Conservation (phyloP, 495 filamentous ascomycete genomes). For the Sabuloglossum arenarium region DNA sequence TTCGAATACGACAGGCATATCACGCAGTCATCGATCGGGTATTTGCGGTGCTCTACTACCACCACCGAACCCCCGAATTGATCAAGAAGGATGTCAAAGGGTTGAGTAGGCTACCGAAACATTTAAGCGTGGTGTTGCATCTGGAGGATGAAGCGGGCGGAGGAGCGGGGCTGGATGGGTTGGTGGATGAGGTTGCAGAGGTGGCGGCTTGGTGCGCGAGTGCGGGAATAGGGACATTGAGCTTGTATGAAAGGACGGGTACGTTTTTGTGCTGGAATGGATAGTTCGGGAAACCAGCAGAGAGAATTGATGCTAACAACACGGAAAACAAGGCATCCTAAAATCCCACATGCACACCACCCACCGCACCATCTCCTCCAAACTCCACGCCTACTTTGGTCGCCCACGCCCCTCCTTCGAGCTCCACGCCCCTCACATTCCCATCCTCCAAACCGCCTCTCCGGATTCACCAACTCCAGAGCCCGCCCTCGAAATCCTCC, state of each 20-base stretch:
- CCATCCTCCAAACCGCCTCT: conserved; percentile 55
- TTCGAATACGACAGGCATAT: conserved; percentile 59
- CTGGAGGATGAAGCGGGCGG: conserved; percentile 45
- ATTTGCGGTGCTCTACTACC: conserved; percentile 67
- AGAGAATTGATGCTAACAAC: not conserved
- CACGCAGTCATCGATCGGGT: conserved; percentile 54
- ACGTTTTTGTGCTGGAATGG: conserved; percentile 8
- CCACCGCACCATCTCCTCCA: conserved; percentile 48
- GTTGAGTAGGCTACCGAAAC: conserved; percentile 50
- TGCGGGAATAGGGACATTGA: conserved; percentile 64
- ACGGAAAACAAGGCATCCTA: conserved; percentile 68
- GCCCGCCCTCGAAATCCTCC: conserved; percentile 52
- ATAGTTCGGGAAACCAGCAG: not conserved
- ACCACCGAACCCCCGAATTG: conserved; percentile 80
- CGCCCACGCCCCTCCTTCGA: conserved; percentile 41
- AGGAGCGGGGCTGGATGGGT: conserved; percentile 46
- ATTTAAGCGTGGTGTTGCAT: conserved; percentile 72
- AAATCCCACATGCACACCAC: conserved; percentile 67
- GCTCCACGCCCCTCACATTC: too few species aligned
- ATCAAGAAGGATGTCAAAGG: conserved; percentile 72
- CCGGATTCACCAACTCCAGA: conserved; percentile 16
- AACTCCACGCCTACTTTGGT: conserved; percentile 71
- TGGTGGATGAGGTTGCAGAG: conserved; percentile 80
- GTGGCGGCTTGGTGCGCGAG: conserved; percentile 80
- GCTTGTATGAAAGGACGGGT: conserved; percentile 86